Base-by-base conservation (phyloP, 257 asterid species). In the Leptodermis oblonga region DNA sequence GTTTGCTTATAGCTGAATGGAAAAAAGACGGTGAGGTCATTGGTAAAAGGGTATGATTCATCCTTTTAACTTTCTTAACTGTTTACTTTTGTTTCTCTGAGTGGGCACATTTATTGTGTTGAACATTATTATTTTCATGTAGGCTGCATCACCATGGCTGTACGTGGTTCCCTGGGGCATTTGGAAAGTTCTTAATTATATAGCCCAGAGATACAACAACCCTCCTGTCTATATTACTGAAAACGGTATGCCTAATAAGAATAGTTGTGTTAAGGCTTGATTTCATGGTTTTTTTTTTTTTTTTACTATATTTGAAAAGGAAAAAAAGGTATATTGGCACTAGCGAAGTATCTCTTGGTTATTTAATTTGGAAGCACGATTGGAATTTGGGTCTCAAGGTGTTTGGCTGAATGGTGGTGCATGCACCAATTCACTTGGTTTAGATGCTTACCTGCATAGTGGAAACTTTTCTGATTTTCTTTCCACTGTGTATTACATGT, bases 111-210 rank as follows among this genome's bases (percentile, higher is more conserved):
- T 5, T 62, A 43, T 61, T 7, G 49, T 56, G 52, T 36, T 2
- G 53, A 63, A 68, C 60, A 59, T 59, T 62, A 68, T 70, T 56
- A 54, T 1, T 39, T 64, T 67, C 56, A n/a, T 70, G 74, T 76
- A 82, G 87, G 87, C 84, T 41, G 90, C 84, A 28, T 85, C 87
- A 4, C 42, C 83, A 18, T 82, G 90, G 87, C 86, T 85, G 53
- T 80, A 80, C 71, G 53, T 78, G 69, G 86, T 82, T 76, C 90
- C 87, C 62, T 82, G 87, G 87, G 90, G 90, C 63, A 73, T 85
- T 51, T 13, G 76, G 79, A 80, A 78, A 74, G 64, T 79, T 78
- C 83, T 85, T 28, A 80, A 81, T 72, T 73, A 78, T 69, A 77
- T 85, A 34, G 73, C 86, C 12, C 30, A 26, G 49, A 80, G 81